phyloP scores from a whole-genome alignment of 257 asterid species.

The Agastache rugosa region DNA sequence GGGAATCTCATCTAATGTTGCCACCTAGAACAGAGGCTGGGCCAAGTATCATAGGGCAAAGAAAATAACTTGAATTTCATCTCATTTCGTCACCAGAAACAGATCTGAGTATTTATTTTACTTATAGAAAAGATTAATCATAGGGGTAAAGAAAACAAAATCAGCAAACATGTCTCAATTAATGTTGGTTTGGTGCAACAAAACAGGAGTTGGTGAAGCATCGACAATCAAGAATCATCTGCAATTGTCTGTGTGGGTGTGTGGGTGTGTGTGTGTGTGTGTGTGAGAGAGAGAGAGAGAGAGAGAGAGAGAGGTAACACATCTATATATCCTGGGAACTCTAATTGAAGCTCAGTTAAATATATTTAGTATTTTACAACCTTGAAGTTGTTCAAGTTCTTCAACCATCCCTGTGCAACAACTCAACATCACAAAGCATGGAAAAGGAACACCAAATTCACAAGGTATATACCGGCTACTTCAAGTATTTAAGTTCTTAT shows the following conservation, averaged over 20 bases:
- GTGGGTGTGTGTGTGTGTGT: too few relatives aligned
- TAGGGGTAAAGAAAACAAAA: not conserved
- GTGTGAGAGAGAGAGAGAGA: not conserved
- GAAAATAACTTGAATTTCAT: not conserved
- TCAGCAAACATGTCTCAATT: slow-evolving; percentile 3
- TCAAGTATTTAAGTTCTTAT: not conserved
- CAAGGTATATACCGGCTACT: not conserved
- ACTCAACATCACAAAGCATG: slow-evolving; percentile 3
- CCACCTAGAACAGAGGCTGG: not conserved
- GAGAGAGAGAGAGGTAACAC: not conserved
- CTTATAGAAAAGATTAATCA: not conserved
- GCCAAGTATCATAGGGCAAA: not conserved
- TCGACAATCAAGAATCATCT: not conserved
- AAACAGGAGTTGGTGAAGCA: not conserved
- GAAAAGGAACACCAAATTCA: not conserved
- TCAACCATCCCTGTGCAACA: not conserved
- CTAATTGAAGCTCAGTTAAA: not conserved
- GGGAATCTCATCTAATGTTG: too few relatives aligned
- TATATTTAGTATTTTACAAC: not conserved
- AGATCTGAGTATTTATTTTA: not conserved
- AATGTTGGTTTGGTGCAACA: not conserved
- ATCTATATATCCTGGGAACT: not conserved
- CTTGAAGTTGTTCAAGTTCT: not conserved
- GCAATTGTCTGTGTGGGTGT: not conserved
- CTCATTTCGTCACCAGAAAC: not conserved